Evolutionary conservation across 441 rosid genomes (phyloP), one percentile per base, ranked within the genome.

Genomic region (Euphorbia corollata): DNA sequence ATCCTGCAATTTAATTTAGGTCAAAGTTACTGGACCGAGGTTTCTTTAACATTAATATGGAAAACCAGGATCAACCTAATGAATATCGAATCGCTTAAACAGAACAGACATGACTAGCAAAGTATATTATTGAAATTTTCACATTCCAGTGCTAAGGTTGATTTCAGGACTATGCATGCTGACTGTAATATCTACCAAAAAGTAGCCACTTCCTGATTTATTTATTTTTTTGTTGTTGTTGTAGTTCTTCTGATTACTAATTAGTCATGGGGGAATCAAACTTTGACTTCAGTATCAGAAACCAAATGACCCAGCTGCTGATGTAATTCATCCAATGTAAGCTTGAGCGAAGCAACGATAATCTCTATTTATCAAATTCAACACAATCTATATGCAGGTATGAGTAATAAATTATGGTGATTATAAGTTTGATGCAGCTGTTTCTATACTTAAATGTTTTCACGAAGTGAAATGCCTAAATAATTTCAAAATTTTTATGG

Each of bases 241-340:
- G 56, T 51, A 51, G 22, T 51, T 51, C 23, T 51, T 11, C 56
- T 51, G 56, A 27, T 27, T 27, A 27, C 32, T 27, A 27, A 27
- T 18, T 6, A 18, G 51, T 45, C 13, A 11, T 15, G n/a, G 51
- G 51, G 18, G n/a, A 15, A 45, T 10, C 12, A 1, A 45, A 45
- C 11, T 45, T 45, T 13, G 51, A 12, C 51, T 45, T 45, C 6
- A 15, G 13, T 45, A 45, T 45, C 18, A 12, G 51, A 27, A 45
- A 45, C 51, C 51, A 45, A 45, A 45, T 50, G 54, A 4, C 54
- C 54, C 54, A 50, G 54, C 54, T 50, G 20, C 54, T 50, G 54
- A 50, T 50, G 54, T 50, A 15, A 50, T 50, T 50, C 48, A 10
- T 56, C 11, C 59, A 5, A 20, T 36, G 63, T 32, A 16, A 32